A percentile compares a stretch with the other conserved stretches of the same genome.
These are phyloP conservation scores for Boletus subcaerulescens DNA, from an alignment of 768 basidiomycete genomes.

Conservation along the genomic window DNA sequence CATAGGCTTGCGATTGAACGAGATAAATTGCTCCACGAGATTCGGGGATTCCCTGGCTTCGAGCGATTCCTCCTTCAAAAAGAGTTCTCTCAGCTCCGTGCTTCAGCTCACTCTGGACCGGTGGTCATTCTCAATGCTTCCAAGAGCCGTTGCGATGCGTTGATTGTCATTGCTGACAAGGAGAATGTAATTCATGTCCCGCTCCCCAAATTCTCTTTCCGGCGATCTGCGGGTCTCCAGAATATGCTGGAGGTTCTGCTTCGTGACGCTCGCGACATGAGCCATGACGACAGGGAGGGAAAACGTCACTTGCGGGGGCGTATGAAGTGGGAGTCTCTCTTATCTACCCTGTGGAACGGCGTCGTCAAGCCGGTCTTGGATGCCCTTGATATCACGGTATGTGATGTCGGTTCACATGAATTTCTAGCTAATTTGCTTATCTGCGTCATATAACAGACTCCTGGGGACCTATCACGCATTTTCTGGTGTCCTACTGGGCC, in stretches of 20 bases:
- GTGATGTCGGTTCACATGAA: neutral
- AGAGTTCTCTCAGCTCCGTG: neutral
- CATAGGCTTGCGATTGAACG: constrained; percentile 4
- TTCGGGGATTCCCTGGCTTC: constrained; percentile 1
- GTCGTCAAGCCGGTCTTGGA: constrained; percentile 8
- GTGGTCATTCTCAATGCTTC: neutral
- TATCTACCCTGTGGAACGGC: constrained; percentile 9
- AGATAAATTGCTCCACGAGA: neutral
- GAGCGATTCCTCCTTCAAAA: constrained; percentile 4
- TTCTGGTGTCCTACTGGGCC: constrained; percentile 1
- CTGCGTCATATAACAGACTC: neutral
- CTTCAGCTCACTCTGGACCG: neutral
- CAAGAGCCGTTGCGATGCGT: constrained; percentile 33
- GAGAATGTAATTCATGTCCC: constrained; percentile 4
- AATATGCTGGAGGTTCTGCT: neutral
- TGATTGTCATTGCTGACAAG: constrained; percentile 2
- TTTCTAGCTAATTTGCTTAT: neutral
- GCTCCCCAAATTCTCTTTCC: neutral
- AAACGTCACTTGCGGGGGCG: neutral
- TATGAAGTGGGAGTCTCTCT: neutral
- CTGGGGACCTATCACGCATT: neutral
- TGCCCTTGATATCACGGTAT: neutral
- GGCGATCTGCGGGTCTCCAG: neutral
- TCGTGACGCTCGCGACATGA: neutral
- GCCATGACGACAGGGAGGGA: neutral